Conservation (phyloP, 2,329 filamentous ascomycete genomes). For the Didymella sp. region DNA sequence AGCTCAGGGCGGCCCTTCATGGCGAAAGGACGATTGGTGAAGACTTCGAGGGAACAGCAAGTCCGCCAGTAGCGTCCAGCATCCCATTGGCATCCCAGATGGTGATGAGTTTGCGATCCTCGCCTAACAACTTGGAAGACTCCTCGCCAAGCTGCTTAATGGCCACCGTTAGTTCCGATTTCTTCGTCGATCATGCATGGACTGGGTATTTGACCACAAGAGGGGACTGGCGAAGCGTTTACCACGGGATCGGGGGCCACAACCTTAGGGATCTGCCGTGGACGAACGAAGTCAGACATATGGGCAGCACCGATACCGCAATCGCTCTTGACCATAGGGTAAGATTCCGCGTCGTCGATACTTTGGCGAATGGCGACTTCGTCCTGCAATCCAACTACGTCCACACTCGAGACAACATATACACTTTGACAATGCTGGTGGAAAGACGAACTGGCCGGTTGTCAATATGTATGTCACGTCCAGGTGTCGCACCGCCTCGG, state of each 20-base stretch:
- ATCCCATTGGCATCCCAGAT: conserved; percentile 14
- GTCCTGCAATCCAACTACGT: conserved; percentile 18
- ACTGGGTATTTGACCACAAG: conserved; percentile 19
- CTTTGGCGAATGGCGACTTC: conserved; percentile 9
- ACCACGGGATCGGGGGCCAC: conserved; percentile 18
- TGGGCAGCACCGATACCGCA: neutral
- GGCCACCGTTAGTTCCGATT: conserved; percentile 1
- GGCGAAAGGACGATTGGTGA: conserved; percentile 19
- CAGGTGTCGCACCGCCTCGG: neutral
- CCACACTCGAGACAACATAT: conserved; percentile 15
- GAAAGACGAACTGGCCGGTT: conserved; percentile 14
- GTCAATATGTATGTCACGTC: conserved; percentile 8
- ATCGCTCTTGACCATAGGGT: conserved; percentile 8
- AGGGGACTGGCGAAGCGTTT: conserved; percentile 22
- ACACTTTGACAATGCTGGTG: conserved; percentile 12
- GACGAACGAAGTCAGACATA: neutral
- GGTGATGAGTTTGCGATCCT: neutral
- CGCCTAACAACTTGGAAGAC: neutral
- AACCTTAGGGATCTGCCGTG: conserved; percentile 9
- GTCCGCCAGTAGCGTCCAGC: conserved; percentile 8
- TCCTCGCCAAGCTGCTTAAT: conserved; percentile 2
- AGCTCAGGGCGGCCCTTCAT: conserved; percentile 11
- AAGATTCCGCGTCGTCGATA: conserved; percentile 10
- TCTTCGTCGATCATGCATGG: conserved; percentile 15
- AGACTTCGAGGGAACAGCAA: conserved; percentile 17